Conservation (phyloP, 2,329 filamentous ascomycete genomes). For the Akanthomyces uredinophilus region DNA sequence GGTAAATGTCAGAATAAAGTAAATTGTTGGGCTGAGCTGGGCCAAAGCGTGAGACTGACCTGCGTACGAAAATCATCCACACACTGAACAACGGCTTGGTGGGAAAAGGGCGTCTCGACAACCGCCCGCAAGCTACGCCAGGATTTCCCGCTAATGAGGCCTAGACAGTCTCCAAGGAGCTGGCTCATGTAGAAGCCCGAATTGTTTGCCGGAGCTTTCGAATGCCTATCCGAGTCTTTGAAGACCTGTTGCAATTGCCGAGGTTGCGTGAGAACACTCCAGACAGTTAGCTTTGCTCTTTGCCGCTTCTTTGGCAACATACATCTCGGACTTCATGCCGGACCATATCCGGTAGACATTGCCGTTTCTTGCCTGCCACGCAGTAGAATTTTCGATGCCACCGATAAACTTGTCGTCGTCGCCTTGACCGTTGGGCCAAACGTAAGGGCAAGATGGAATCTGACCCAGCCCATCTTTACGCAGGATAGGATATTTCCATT, state of each 20-base stretch:
- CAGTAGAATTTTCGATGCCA: conserved; percentile 22
- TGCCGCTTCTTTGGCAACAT: conserved; percentile 21
- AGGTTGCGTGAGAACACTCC: conserved; percentile 29
- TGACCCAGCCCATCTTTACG: background rate
- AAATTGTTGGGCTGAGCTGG: no score
- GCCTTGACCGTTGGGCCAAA: conserved; percentile 33
- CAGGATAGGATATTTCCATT: background rate
- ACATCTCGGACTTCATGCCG: conserved; percentile 36
- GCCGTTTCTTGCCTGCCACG: conserved; percentile 26
- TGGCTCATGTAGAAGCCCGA: conserved; percentile 33
- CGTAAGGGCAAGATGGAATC: background rate
- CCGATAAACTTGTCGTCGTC: conserved; percentile 37
- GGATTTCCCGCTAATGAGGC: conserved; percentile 30
- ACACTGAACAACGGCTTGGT: conserved; percentile 6
- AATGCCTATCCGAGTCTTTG: conserved; percentile 38
- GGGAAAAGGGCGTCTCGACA: conserved; percentile 19
- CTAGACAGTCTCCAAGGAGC: conserved; percentile 39
- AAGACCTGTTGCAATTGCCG: conserved; percentile 33
- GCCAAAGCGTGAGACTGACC: background rate
- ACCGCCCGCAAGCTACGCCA: conserved; percentile 25
- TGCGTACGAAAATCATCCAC: background rate
- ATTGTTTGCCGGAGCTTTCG: conserved; percentile 37
- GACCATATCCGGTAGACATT: conserved; percentile 34
- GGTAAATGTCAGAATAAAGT: no score
- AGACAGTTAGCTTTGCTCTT: background rate